Base-by-base conservation (phyloP, 495 filamentous ascomycete genomes). In the Bathelium albidoporum region DNA sequence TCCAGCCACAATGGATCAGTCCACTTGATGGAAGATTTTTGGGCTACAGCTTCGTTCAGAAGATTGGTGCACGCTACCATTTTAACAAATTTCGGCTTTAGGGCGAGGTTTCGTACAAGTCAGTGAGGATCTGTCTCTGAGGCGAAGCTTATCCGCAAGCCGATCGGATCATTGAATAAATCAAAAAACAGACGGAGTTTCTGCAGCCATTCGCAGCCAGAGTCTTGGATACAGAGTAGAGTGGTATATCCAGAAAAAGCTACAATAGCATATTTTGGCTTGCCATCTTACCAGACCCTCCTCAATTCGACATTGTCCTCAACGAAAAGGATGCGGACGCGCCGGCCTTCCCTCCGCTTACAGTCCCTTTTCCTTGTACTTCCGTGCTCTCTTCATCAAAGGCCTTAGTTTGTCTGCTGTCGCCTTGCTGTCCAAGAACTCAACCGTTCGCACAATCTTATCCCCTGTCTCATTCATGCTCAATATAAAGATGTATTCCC, bases 401-500 rank as follows among this genome's bases (percentile, higher is more conserved):
- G 24, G 32, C 32, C 24, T 32, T 22, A 61, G 39, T 18, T 20
- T 52, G 20, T 52, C 1, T 20, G 18, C 32, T 28, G 59, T 41
- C 2, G 59, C 59, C 34, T 61, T 39, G 22, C 59, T 61, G 24
- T 61, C 59, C 12, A 61, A 16, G 39, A 61, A 61, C 32, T 61
- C 59, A 29, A 45, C 28, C 5, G 36, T 45, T 39, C 39, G 59
- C 31, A 52, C 32, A 26, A 61, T 61, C 39, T 61, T 61, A 14
- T 61, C 59, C 4, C 59, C 59, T 20, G 32, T 61, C 59, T 61
- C 32, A 52, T 61, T 28, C 32, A 61, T 41, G 14, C 11, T 61
- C 11, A 61, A 61, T 16, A 61, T 41, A 18, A 39, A 61, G 59
- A 61, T 28, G 32, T 61, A 61, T 55, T 61, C 59, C 24, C 26